Evolutionary conservation across 768 basidiomycete species (phyloP), one percentile per base, ranked within the genome.

Genomic region (Serendipita vermifera): DNA sequence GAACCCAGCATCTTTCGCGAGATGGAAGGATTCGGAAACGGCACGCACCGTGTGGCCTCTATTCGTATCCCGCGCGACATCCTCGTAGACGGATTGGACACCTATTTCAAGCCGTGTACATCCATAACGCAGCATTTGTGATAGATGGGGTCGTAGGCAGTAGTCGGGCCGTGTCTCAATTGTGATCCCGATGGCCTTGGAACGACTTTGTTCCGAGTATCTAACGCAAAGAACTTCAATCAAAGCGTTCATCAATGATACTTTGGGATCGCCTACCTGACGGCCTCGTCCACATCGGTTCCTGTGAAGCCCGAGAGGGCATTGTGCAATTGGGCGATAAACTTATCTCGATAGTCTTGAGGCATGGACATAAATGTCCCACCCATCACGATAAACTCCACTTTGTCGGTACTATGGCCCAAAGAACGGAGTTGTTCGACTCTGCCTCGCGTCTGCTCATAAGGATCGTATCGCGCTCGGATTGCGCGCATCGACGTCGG

Each of bases 351-450:
- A 67, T 99, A 98, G 40, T 91, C 88, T 68, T 98, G 92, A 33
- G 93, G 87, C 86, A 97, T 94, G 65, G 93, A 97, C 92, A 99
- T 97, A 69, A 99, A 99, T 9, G 96, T 99, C 40, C 96, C 96
- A 22, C 96, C 96, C 96, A 97, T 97, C 59, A 94, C 77, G 61
- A 96, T 97, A 62, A 83, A 86, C 63, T 89, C 87, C 29, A 90
- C 84, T 78, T 98, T 99, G 70, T 98, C 96, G 2, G 97, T 94
- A 63, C 77, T 92, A 67, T 98, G 96, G 2, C 96, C 96, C n/a
- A 99, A 71, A 64, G 82, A 84, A 67, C 92, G 91, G 59, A 99
- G 71, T 64, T 99, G 96, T 67, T 99, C 96, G 1, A 99, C 87
- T 14, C 96, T 79, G 9, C 91, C 92, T 64, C 89, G 75, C 3